phyloP scores from a whole-genome alignment of 257 asterid species.

The Plectranthus barbatus region DNA sequence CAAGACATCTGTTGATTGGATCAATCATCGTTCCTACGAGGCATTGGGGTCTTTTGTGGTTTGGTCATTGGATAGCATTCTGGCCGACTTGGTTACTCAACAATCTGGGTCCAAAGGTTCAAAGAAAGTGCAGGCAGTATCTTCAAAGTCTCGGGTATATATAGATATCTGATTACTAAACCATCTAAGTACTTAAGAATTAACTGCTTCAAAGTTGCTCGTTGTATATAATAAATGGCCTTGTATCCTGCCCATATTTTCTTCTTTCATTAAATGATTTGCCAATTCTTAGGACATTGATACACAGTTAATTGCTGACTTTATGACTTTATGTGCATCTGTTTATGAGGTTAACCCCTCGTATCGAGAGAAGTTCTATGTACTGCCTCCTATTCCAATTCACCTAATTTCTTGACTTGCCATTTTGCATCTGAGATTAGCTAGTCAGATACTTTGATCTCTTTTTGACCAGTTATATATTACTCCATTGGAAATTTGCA shows the following conservation, averaged over 20 bases:
- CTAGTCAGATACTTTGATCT: neutral
- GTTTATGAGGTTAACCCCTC: neutral
- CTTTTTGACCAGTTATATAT: neutral
- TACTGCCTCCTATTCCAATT: neutral
- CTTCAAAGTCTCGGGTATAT: constrained; percentile 83
- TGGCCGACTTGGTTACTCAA: constrained; percentile 58
- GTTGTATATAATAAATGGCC: neutral
- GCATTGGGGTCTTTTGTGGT: constrained; percentile 60
- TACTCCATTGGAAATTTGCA: neutral
- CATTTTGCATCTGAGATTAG: no score
- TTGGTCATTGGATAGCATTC: constrained; percentile 67
- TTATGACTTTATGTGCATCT: no score
- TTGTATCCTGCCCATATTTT: neutral
- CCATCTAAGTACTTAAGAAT: neutral
- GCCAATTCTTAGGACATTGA: neutral
- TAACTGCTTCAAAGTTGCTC: neutral
- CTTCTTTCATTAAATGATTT: neutral
- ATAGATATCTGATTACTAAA: neutral
- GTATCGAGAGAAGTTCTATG: neutral
- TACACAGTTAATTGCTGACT: no score
- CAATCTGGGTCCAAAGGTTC: constrained; percentile 46
- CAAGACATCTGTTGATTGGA: constrained; percentile 80
- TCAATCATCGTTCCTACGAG: constrained; percentile 56
- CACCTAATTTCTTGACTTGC: neutral
- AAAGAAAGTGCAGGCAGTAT: constrained; percentile 50